Evolutionary conservation across 352 stramenopile species (phyloP).

Genomic region (Lagenidium sp.): DNA sequence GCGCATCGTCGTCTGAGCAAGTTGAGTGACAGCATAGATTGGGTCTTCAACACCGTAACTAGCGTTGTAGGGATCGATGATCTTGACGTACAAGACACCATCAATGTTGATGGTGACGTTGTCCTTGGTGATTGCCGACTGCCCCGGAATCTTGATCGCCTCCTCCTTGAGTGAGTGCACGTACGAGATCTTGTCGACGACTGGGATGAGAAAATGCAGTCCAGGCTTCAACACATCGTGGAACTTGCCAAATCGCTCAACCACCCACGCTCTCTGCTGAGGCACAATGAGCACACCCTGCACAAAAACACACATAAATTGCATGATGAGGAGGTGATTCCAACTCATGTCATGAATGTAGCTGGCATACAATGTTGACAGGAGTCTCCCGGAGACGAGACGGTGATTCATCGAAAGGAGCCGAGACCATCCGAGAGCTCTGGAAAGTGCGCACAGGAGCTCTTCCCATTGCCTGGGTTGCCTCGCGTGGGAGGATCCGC

Average conservation of each 20-base stretch:
- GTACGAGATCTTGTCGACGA: conserved; percentile 88
- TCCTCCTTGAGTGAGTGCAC: conserved; percentile 90
- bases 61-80: conserved; percentile 84
- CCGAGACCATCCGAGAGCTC: conserved; percentile 10
- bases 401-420: conserved; percentile 11
- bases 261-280: conserved; percentile 85
- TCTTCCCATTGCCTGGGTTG: no score
- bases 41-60: conserved; percentile 86
- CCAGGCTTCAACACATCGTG: conserved; percentile 78
- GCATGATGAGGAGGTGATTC: no score
- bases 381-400: conserved; percentile 16
- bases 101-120: conserved; percentile 91
- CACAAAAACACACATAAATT: not conserved
- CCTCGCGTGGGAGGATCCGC: no score
- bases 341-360: no score
- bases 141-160: conserved; percentile 85
- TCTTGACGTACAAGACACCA: conserved; percentile 89
- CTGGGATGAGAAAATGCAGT: conserved; percentile 85
- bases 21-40: conserved; percentile 86
- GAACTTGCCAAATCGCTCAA: conserved; percentile 90
- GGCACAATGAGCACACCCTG: conserved; percentile 82
- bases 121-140: conserved; percentile 88
- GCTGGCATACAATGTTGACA: conserved; percentile 13
- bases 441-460: no score
- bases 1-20: conserved; percentile 89